A percentile compares a stretch with the other conserved stretches of the same genome.
Conservation (phyloP, 129 eudicot genomes). For the Flaveria robusta region DNA sequence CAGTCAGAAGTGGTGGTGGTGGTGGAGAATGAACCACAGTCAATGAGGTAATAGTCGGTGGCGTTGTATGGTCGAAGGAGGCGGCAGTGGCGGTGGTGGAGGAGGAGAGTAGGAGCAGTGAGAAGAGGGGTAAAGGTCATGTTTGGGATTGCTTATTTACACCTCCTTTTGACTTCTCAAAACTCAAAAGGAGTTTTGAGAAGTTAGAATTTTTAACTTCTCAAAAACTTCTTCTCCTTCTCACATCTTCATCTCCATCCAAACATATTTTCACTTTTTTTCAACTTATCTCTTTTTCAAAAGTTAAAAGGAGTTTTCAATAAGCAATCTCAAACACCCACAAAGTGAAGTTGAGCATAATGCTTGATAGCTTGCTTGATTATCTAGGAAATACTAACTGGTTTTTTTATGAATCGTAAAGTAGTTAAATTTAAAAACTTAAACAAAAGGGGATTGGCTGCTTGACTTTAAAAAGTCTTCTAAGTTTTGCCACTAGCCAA, state of each 20-base stretch:
- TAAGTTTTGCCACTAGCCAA: conserved; percentile 2
- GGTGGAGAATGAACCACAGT: conserved; percentile 39
- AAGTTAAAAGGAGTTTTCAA: too few relatives aligned
- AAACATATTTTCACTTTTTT: too few relatives aligned
- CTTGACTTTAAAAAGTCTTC: conserved; percentile 23
- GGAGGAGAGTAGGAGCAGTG: conserved; percentile 16
- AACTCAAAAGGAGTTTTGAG: too few relatives aligned
- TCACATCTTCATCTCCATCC: too few relatives aligned
- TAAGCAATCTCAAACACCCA: too few relatives aligned
- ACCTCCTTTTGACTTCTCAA: too few relatives aligned
- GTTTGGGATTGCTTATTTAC: too few relatives aligned
- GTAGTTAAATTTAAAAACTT: neutral
- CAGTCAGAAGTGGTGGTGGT: conserved; percentile 15
- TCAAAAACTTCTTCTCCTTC: too few relatives aligned
- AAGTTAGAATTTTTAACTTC: too few relatives aligned
- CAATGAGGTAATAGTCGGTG: conserved; percentile 30
- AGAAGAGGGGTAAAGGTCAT: neutral
- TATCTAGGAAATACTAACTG: neutral
- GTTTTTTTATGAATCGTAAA: neutral
- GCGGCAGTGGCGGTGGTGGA: neutral
- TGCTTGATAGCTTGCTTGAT: conserved; percentile 16
- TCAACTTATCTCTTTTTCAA: too few relatives aligned
- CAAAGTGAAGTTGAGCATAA: conserved; percentile 33
- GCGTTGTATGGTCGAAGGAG: conserved; percentile 21
- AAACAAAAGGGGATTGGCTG: neutral